Evolutionary conservation across 2,329 filamentous ascomycete species (phyloP), one percentile per base, ranked within the genome.

Genomic region (Colletotrichum shisoi): DNA sequence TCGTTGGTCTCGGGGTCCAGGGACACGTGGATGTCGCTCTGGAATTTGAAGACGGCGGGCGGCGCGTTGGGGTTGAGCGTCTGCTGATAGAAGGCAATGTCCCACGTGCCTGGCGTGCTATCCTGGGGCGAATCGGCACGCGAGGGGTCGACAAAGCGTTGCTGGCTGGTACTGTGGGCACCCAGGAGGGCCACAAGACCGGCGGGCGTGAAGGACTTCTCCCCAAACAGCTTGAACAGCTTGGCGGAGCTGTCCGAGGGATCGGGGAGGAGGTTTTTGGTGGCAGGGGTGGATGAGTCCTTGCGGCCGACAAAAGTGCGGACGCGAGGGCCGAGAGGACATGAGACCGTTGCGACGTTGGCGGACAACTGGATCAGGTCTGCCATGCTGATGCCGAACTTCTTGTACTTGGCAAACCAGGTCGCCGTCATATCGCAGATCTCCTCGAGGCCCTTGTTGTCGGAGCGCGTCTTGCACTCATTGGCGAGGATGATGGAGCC

Each of bases 361-460:
- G 77, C 77, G 1, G 82, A 82, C 71, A 85, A 82, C 72, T 87
- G 84, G 42, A 85, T 80, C 8, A 87, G 76, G 71, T 88, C 85
- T 39, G 84, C 85, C 70, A 82, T 82, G 3, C 80, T 78, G 40
- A 87, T 79, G n/a, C 73, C 71, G 24, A 72, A 75, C 65, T 73
- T 74, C 51, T 79, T 77, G 71, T 80, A 83, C 70, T 82, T 80
- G 42, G 73, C 57, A 67, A 80, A 80, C 66, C 84, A 77, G 9
- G 65, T 67, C 19, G 76, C 72, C 42, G 82, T 78, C 44, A 79
- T 72, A 5, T 58, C 67, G 39, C 81, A 79, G 60, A 84, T 82
- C 5, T 75, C 76, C 48, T 79, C 73, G 3, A 87, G 76, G 5
- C 84, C 84, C 27, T 77, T 75, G 73, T 87, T 84, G 53, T 83